Percentiles rank a stretch among this genome's conserved stretches.
Conservation (phyloP, 306 rosid genomes). For the Lathyrus oleraceus region DNA sequence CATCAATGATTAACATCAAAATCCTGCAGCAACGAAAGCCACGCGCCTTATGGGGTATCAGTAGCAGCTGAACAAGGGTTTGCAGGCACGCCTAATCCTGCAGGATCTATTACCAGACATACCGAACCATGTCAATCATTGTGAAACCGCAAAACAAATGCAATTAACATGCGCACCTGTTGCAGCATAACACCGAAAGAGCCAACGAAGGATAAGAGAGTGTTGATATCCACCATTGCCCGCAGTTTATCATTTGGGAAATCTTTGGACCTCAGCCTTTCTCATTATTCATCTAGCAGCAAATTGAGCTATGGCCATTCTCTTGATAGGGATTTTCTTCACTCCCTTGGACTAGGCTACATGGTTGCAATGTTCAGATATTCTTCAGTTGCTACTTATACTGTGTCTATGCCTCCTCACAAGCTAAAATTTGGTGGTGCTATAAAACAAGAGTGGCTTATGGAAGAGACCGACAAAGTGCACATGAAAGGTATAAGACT, state of each 20-base stretch:
- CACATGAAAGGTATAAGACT: slow-evolving; percentile 56
- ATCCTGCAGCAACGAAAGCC: no score
- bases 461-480: slow-evolving; percentile 66
- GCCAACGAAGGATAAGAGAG: no score
- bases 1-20: no score
- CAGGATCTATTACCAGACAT: no score
- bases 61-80: no score
- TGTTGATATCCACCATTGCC: slow-evolving; percentile 75
- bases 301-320: slow-evolving; percentile 77
- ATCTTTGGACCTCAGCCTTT: slow-evolving; percentile 83
- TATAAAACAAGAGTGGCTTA: slow-evolving; percentile 58
- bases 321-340: slow-evolving; percentile 74
- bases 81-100: no score
- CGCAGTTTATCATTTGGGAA: slow-evolving; percentile 88
- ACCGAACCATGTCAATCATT: no score
- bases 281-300: slow-evolving; percentile 53
- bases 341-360: slow-evolving; percentile 86
- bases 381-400: slow-evolving; percentile 57
- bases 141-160: no score
- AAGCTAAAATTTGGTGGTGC: slow-evolving; percentile 63
- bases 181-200: no score
- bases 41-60: no score
- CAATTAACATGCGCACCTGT: no score
- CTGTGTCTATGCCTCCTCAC: slow-evolving; percentile 75
- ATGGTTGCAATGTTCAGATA: slow-evolving; percentile 87